Conservation (phyloP, 2,329 filamentous ascomycete species). For the Fusarium mangiferae region DNA sequence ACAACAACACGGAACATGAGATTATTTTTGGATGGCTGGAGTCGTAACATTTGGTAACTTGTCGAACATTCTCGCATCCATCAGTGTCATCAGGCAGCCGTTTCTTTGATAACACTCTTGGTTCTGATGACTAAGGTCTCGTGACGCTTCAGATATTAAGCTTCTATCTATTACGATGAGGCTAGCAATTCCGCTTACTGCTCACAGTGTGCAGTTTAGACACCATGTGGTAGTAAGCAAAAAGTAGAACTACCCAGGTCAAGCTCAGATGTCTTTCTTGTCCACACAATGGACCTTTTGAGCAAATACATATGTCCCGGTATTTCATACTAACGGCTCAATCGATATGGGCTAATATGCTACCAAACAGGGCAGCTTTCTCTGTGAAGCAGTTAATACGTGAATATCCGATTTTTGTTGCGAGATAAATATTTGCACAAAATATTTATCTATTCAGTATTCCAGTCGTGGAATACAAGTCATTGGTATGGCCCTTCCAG, state of each 20-base stretch:
- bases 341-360: fast-evolving
- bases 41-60: not conserved
- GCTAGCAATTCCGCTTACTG: not conserved
- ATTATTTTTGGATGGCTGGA: fast-evolving
- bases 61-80: no score
- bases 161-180: not conserved
- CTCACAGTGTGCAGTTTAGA: not conserved
- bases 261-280: no score
- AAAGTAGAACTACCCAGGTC: not conserved
- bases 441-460: no score
- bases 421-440: no score
- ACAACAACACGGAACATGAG: fast-evolving
- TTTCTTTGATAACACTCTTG: not conserved
- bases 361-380: not conserved
- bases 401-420: no score
- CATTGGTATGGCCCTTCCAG: no score
- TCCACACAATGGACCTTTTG: no score
- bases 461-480: no score
- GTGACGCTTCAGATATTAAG: not conserved
- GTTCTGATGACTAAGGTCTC: no score
- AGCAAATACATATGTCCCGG: no score
- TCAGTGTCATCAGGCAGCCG: no score
- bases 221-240: no score
- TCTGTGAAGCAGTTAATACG: not conserved
- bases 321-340: fast-evolving